These are phyloP conservation scores for Ambrosia trifida DNA, from an alignment of 129 eudicot genomes.

Conservation along the genomic window DNA sequence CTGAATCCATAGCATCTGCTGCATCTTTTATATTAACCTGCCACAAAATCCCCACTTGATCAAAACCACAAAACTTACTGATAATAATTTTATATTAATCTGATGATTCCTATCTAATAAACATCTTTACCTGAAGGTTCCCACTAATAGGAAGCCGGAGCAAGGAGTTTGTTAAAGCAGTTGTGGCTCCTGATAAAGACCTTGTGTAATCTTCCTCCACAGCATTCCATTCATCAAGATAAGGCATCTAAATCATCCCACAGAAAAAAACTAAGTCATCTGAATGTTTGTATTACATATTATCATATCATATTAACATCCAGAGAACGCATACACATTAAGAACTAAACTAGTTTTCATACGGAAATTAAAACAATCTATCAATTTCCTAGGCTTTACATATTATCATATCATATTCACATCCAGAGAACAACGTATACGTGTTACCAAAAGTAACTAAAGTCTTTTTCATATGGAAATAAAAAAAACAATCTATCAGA, in stretches of 20 bases:
- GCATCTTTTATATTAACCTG: conserved; percentile 65
- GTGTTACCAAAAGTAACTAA: neutral
- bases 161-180: conserved; percentile 57
- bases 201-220: conserved; percentile 65
- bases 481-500: neutral
- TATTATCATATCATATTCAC: conserved; percentile 8
- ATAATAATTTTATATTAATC: too few relatives aligned
- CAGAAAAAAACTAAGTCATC: neutral
- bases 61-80: neutral
- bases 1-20: conserved; percentile 55
- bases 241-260: conserved; percentile 53
- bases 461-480: neutral
- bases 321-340: neutral
- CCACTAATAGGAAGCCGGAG: conserved; percentile 69
- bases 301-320: conserved; percentile 3
- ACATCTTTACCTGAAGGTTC: conserved; percentile 54
- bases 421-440: neutral
- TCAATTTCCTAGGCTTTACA: too few relatives aligned
- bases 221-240: conserved; percentile 72
- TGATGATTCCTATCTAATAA: neutral
- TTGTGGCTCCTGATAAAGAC: conserved; percentile 52
- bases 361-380: too few relatives aligned
- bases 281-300: too few relatives aligned
- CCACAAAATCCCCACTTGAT: neutral
- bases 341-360: neutral